Base-by-base conservation (phyloP, 768 basidiomycete genomes). In the Termitomyces eurrhizus region DNA sequence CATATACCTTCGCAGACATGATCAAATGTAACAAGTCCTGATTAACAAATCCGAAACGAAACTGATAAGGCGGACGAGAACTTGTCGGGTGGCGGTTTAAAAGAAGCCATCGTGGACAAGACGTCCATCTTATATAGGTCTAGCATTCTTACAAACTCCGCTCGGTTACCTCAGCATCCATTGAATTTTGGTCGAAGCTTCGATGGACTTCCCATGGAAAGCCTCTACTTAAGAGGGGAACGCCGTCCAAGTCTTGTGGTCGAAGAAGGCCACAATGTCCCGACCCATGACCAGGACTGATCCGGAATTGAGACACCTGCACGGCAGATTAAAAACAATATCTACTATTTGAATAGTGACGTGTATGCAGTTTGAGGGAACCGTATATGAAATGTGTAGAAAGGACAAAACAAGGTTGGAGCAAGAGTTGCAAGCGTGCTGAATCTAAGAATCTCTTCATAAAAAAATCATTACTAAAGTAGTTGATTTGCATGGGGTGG, bases 1-100 rank as follows among this genome's bases (percentile, higher is more conserved):
- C 91, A 77, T 93, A 94, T 74, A 93, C 84, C 80, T 93, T 94
- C 71, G 88, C 79, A 75, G 88, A 83, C 87, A 90, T 89, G 78
- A 80, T 83, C 78, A 74, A 77, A 82, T 79, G 83, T 80, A 80
- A 79, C 16, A 76, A 76, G 74, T 76, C 72, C 75, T 75, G 79
- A 77, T 77, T 83, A 74, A 82, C 72, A 76, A 79, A 74, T 75
- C 78, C 72, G 73, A 54, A 64, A 82, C 77, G 78, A 77, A 85
- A 83, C 80, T 76, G 81, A 78, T 75, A 83, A 77, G 73, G 74
- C 78, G 26, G 52, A 83, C 75, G 39, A 44, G 13, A 55, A 44
- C 74, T 76, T 74, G 69, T 69, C 67, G 72, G 75, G 76, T 78
- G 75, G 76, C 78, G 77, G 83, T 80, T 77, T 72, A 65, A 66